Base-by-base conservation (phyloP, 768 basidiomycete species). In the Leccinum disarticulatum region DNA sequence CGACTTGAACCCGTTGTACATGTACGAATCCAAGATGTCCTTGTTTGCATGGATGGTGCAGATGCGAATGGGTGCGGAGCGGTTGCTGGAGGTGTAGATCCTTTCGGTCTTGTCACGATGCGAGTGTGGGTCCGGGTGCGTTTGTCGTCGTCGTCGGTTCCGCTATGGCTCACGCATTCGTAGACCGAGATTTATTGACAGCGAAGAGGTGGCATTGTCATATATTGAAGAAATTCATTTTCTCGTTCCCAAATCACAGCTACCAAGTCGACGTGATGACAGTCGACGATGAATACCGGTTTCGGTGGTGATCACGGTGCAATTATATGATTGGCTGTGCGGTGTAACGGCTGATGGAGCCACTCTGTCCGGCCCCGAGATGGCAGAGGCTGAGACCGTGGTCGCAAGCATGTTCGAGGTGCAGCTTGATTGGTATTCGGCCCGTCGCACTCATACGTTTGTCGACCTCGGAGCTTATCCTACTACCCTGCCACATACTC, bases 1-100 rank as follows among this genome's bases (percentile, higher is more conserved):
- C 64, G 91, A 95, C n/a, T n/a, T n/a, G n/a, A n/a, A n/a, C n/a
- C n/a, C n/a, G n/a, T n/a, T n/a, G 38, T 98, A 96, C 74, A 91
- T 98, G 15, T 98, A 94, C 66, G 96, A 98, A 70, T 85, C 95
- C 15, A 96, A 96, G 74, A 88, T 95, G 85, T 91, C 95, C 4
- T 77, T 97, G 62, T 85, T 98, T 60, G 83, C 90, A 27, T 83
- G 93, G 33, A 84, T 97, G 76, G 85, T 92, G 0, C 88, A 95
- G 70, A 90, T 86, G 3, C 81, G 90, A 49, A 76, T 81, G 58
- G 96, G 95, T 2, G 93, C 93, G 2, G 95, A 97, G 68, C 83
- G 87, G 47, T 75, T 98, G 25, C 72, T 97, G 6, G 92, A 94
- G 58, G 82, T 85, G 2, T 89, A 91, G 57, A 65, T 94, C 2